A percentile compares a stretch with the other conserved stretches of the same genome.
Conservation (phyloP, 306 rosid species). For the Castanea sativa region DNA sequence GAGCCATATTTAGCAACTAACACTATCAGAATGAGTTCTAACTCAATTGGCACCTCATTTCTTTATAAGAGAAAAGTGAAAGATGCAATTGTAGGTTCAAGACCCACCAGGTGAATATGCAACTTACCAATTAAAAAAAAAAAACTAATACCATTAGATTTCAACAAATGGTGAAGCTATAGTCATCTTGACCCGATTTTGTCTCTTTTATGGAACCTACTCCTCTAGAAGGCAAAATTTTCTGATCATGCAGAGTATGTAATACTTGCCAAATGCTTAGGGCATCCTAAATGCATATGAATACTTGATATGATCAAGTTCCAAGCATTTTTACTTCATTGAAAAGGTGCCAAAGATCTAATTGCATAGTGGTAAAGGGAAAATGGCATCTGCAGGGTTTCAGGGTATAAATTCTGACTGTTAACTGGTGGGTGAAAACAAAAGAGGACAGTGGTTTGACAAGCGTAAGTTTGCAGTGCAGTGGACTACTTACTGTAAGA, state of each 20-base stretch:
- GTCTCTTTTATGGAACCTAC: background rate
- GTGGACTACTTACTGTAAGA: constrained; percentile 5
- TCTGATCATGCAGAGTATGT: background rate
- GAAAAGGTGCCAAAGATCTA: background rate
- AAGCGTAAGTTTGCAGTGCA: background rate
- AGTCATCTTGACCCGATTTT: background rate
- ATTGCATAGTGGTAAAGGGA: background rate
- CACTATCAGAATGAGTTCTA: background rate
- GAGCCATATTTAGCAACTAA: background rate
- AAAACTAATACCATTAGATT: no score
- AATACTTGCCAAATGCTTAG: background rate
- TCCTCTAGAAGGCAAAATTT: background rate
- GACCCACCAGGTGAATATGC: no score
- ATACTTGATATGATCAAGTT: background rate
- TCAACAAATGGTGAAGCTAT: background rate
- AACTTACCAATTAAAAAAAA: no score
- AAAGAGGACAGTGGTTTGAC: background rate
- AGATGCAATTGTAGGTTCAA: no score
- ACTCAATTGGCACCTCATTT: no score
- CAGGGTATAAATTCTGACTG: background rate
- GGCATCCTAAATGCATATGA: background rate
- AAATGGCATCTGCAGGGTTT: background rate
- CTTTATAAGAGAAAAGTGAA: no score
- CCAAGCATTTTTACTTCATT: background rate
- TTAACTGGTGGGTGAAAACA: background rate